Evolutionary conservation across 495 filamentous ascomycete species (phyloP).

Genomic region (Penicillium egyptiacum): DNA sequence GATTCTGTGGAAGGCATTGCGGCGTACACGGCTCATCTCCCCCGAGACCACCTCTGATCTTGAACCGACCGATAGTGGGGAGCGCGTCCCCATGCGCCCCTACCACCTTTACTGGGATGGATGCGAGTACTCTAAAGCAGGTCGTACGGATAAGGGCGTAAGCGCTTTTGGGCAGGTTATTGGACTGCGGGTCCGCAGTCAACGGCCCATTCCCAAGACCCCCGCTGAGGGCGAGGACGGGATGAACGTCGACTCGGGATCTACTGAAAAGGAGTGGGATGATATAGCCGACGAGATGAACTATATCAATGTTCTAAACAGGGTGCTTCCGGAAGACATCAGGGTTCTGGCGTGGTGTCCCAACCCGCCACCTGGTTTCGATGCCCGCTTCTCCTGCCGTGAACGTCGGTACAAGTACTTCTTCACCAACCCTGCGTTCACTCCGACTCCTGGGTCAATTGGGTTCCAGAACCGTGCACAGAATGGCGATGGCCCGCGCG

Average conservation of each 20-base stretch:
- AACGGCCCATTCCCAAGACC: constrained; percentile 51
- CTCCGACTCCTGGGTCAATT: constrained; percentile 51
- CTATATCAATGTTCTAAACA: constrained; percentile 79
- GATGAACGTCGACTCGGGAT: constrained; percentile 26
- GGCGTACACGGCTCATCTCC: constrained; percentile 75
- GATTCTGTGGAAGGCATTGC: constrained; percentile 83
- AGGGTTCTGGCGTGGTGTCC: constrained; percentile 92
- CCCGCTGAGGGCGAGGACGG: constrained; percentile 24
- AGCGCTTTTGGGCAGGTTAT: constrained; percentile 98
- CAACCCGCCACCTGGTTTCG: constrained; percentile 71
- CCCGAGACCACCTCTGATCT: constrained; percentile 53
- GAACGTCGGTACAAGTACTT: constrained; percentile 92
- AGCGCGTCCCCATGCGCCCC: constrained; percentile 30
- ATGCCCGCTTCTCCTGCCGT: constrained; percentile 88
- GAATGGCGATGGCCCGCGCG: constrained; percentile 23
- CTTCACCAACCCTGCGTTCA: constrained; percentile 90
- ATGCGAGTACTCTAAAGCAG: constrained; percentile 90
- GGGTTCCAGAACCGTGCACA: constrained; percentile 33
- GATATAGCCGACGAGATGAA: constrained; percentile 77
- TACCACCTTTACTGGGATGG: constrained; percentile 68
- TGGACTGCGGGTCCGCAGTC: constrained; percentile 75
- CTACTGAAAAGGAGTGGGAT: constrained; percentile 58
- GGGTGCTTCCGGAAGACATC: constrained; percentile 85
- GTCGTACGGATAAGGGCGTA: constrained; percentile 87
- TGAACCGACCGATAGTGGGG: constrained; percentile 28